Percentiles rank a stretch among this genome's conserved stretches.
These are phyloP conservation scores for Aquilaria malaccensis DNA, from an alignment of 345 rosid species.

Conservation along the genomic window DNA sequence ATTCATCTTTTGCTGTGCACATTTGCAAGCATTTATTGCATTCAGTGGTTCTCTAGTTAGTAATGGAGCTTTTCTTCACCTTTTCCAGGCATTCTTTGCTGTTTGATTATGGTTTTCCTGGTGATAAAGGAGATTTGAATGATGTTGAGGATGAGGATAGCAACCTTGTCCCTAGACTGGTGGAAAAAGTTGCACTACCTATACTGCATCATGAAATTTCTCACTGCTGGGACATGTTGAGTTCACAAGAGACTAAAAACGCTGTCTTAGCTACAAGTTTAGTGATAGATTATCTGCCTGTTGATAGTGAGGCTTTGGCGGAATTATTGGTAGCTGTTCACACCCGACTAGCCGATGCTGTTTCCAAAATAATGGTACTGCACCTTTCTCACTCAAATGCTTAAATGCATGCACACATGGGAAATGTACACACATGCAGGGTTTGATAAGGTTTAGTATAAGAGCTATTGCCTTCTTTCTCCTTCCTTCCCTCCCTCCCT, in stretches of 20 bases:
- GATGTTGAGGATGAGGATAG: constrained; percentile 72
- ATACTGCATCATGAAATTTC: constrained; percentile 75
- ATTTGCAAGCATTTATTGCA: background rate
- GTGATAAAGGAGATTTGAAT: constrained; percentile 49
- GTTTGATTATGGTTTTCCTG: constrained; percentile 70
- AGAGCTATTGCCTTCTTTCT: too few relatives aligned
- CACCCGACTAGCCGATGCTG: constrained; percentile 72
- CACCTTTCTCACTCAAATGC: background rate
- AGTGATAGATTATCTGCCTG: constrained; percentile 67
- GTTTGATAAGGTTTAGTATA: background rate
- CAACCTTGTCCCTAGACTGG: constrained; percentile 77
- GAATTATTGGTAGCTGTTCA: constrained; percentile 53
- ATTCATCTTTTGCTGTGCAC: background rate
- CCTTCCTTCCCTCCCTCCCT: too few relatives aligned
- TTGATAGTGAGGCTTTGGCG: constrained; percentile 52
- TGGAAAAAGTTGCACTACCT: constrained; percentile 86
- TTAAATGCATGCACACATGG: background rate
- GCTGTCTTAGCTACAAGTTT: constrained; percentile 82
- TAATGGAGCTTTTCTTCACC: constrained; percentile 5
- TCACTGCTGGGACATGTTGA: constrained; percentile 88
- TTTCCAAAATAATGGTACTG: constrained; percentile 45
- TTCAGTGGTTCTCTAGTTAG: background rate
- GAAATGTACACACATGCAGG: background rate
- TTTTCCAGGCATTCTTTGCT: constrained; percentile 75
- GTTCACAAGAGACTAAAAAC: constrained; percentile 63